Conservation (phyloP, 2,329 filamentous ascomycete genomes). For the Arthroderma uncinatum region DNA sequence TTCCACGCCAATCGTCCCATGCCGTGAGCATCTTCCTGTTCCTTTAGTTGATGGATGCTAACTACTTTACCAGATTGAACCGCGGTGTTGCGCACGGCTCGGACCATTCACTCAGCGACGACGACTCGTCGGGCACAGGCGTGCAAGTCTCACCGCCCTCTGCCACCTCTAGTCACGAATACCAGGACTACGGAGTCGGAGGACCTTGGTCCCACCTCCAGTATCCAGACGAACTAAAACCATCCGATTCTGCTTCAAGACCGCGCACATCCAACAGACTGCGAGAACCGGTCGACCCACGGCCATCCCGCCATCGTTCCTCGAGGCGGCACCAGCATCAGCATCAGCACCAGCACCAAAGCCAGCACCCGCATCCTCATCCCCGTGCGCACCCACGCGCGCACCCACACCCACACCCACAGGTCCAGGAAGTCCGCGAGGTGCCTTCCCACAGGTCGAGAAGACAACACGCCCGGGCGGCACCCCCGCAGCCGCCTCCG, state of each 20-base stretch:
- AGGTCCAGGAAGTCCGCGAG: slow-evolving; percentile 25
- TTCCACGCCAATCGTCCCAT: slow-evolving; percentile 11
- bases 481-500: slow-evolving; percentile 19
- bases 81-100: slow-evolving; percentile 27
- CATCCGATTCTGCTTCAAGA: slow-evolving; percentile 38
- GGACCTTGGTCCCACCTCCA: slow-evolving; percentile 30
- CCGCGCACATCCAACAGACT: slow-evolving; percentile 26
- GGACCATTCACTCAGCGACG: slow-evolving; percentile 33
- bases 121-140: slow-evolving; percentile 34
- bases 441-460: slow-evolving; percentile 29
- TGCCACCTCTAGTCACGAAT: slow-evolving; percentile 31
- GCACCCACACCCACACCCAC: neutral
- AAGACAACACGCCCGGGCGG: slow-evolving; percentile 30
- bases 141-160: slow-evolving; percentile 35
- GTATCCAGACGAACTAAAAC: slow-evolving; percentile 38
- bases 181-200: slow-evolving; percentile 21
- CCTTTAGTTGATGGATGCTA: slow-evolving; percentile 6
- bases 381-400: neutral
- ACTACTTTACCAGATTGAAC: slow-evolving; percentile 33
- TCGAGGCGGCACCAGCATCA: slow-evolving; percentile 24
- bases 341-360: no score
- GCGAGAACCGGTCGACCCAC: neutral
- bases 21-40: slow-evolving; percentile 14
- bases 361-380: neutral
- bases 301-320: slow-evolving; percentile 26